Evolutionary conservation across 148 eudicot species (phyloP).

Genomic region (Dysphania ambrosioides): DNA sequence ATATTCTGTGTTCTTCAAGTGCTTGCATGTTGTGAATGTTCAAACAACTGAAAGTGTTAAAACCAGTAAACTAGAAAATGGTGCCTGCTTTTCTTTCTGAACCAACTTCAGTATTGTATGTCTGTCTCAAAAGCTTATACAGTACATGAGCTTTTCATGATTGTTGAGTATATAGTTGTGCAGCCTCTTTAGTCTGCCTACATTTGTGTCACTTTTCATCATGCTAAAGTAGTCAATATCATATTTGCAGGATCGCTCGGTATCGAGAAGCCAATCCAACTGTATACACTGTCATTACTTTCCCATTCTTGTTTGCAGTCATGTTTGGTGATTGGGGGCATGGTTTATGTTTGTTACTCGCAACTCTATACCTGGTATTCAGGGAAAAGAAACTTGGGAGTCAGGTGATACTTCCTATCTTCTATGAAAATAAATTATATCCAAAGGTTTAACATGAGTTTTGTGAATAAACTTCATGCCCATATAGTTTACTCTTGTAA

Average conservation of each 20-base stretch:
- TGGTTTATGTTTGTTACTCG: constrained; percentile 54
- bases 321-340: constrained; percentile 76
- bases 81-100: constrained; percentile 3
- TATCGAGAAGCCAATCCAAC: constrained; percentile 64
- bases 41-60: neutral
- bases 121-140: neutral
- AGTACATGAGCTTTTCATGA: neutral
- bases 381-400: constrained; percentile 49
- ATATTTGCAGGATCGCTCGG: constrained; percentile 49
- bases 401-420: constrained; percentile 32
- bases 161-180: neutral
- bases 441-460: neutral
- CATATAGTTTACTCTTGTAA: neutral
- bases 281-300: constrained; percentile 50
- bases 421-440: neutral
- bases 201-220: constrained; percentile 6
- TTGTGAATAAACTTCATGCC: neutral
- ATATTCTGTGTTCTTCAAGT: neutral
- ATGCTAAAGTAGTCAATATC: constrained; percentile 10
- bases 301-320: constrained; percentile 63
- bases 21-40: neutral
- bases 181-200: neutral
- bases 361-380: constrained; percentile 37
- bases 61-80: neutral
- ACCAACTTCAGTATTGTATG: neutral